These are phyloP conservation scores for Neonectria ditissima DNA, from an alignment of 2,329 filamentous ascomycete species.

Conservation along the genomic window DNA sequence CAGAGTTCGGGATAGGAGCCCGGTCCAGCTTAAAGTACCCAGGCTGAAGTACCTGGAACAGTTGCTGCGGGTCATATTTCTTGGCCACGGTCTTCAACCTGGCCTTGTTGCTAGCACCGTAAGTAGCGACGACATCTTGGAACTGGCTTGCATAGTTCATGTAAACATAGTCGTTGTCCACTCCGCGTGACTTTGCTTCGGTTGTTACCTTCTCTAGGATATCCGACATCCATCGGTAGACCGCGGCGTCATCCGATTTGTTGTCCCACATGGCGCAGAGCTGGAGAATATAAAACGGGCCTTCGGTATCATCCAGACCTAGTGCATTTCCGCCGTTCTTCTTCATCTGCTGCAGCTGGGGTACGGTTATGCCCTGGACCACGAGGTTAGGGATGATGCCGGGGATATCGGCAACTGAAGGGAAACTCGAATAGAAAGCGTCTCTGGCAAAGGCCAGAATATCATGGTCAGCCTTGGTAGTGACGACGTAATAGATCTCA, in stretches of 20 bases:
- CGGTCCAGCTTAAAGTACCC: conserved; percentile 55
- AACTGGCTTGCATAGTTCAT: conserved; percentile 59
- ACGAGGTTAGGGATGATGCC: conserved; percentile 45
- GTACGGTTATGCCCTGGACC: conserved; percentile 57
- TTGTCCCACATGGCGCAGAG: conserved; percentile 24
- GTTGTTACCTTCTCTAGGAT: conserved; percentile 19
- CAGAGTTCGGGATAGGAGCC: conserved; percentile 19
- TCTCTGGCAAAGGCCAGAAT: conserved; percentile 18
- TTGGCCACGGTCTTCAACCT: conserved; percentile 46
- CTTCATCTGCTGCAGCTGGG: conserved; percentile 46
- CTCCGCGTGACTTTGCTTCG: conserved; percentile 46
- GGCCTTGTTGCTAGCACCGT: conserved; percentile 53
- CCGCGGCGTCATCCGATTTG: conserved; percentile 49
- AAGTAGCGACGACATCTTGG: conserved; percentile 55
- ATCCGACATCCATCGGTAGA: conserved; percentile 40
- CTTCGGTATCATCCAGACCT: conserved; percentile 42
- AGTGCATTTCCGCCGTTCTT: conserved; percentile 50
- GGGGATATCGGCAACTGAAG: conserved; percentile 32
- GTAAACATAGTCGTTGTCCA: conserved; percentile 56
- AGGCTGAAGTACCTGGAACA: conserved; percentile 52
- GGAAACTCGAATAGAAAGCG: conserved; percentile 39
- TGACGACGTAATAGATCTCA: conserved; percentile 27
- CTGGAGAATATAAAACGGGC: conserved; percentile 37
- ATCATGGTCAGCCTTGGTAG: conserved; percentile 19
- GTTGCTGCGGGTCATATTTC: conserved; percentile 53